Evolutionary conservation across 345 rosid species (phyloP), one percentile per base, ranked within the genome.

Genomic region (Acer campestre): DNA sequence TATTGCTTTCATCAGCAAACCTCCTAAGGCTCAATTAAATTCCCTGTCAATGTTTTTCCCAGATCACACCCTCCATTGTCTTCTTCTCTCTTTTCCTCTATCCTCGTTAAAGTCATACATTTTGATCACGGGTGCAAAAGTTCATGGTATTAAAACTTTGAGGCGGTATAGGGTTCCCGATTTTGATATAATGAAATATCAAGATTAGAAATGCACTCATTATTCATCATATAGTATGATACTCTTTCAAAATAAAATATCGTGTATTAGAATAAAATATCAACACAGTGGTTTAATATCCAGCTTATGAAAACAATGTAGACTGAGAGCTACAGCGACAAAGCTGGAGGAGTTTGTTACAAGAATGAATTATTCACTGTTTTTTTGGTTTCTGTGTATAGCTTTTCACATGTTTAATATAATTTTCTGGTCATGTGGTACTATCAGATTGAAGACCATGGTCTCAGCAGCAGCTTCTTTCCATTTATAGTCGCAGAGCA

Each of bases 401-500:
- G 14, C 11, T 53, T 72, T 25, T 53, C 66, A 3, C 61, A n/a
- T 38, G 4, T 18, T 63, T 69, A 27, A 72, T 55, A 12, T 51
- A 61, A 77, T 74, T 25, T 80, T 79, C 35, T 71, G 74, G 75
- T 68, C 25, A 29, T 75, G 11, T 25, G 31, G 51, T 75, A 17
- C 31, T 42, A 56, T 67, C 84, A 91, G 93, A 84, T 91, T 78
- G 93, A 88, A 81, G 93, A 90, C 68, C 83, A 81, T 78, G 89
- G 88, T 62, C 85, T 88, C 67, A 81, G 88, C 83, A 67, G 89
- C 79, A 86, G 88, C 76, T 89, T 85, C 90, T 87, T 91, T 76
- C 93, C 96, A 53, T 91, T 91, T 80, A 81, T 91, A 83, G 92
- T 91, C 76, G 90, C 85, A 6, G 93, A 91, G 81, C 84, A 85